phyloP scores from a whole-genome alignment of 164 flowering plant genomes.

The Nelumbo lutea region DNA sequence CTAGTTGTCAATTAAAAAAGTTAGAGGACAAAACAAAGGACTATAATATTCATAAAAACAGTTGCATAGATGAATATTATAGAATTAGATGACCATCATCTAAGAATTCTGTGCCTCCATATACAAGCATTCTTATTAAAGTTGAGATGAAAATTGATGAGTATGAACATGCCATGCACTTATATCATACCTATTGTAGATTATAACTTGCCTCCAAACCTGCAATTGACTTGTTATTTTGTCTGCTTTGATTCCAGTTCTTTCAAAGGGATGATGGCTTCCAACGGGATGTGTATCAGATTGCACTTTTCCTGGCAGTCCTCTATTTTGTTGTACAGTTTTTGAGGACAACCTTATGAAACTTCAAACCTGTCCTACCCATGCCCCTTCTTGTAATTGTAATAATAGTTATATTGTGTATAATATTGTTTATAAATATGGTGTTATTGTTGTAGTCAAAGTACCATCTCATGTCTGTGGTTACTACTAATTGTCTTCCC shows the following conservation, averaged over 20 bases:
- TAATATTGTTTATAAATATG: neutral
- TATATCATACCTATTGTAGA: no score
- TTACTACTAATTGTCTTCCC: neutral
- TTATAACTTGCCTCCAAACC: neutral
- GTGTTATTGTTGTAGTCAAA: neutral
- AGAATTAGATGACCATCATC: no score
- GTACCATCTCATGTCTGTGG: neutral
- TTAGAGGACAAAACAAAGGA: no score
- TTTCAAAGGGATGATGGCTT: slow-evolving; percentile 76
- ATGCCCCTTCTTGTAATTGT: neutral
- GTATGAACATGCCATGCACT: no score
- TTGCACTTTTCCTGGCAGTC: slow-evolving; percentile 70
- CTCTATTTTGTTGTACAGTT: slow-evolving; percentile 84
- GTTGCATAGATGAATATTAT: no score
- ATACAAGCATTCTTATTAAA: no score
- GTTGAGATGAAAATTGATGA: no score
- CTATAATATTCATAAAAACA: no score
- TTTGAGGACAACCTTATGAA: slow-evolving; percentile 69
- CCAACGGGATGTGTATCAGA: slow-evolving; percentile 81
- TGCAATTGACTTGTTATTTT: neutral
- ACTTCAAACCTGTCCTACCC: neutral
- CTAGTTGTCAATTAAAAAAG: no score
- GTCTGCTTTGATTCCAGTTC: slow-evolving; percentile 46
- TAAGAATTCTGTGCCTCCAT: no score
- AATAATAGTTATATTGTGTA: neutral